Evolutionary conservation across 352 stramenopile genomes (phyloP), one percentile per base, ranked within the genome.

Genomic region (Peronosclerospora sorghi): DNA sequence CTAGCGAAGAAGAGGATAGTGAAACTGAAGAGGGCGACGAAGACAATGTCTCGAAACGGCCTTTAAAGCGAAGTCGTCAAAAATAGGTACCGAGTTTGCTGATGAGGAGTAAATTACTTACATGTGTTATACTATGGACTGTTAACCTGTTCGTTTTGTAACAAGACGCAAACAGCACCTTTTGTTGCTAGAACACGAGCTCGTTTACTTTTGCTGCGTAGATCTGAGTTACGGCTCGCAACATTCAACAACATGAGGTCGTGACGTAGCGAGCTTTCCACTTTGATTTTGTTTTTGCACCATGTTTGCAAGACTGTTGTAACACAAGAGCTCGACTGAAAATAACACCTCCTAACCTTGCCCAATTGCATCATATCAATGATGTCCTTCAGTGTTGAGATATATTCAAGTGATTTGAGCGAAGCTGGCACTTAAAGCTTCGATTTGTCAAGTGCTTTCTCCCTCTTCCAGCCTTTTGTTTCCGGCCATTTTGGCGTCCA

Each of bases 331-430:
- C 21, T 26, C 21, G 21, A 7, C 6, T 42, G 21, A 26, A 26
- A 26, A 26, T 6, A 26, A 6, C 6, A 26, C 51, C 18, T 15
- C 40, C 27, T 15, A 35, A 73, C 69, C 68, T 86, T 83, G 52
- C 50, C 62, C 35, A 80, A 41, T 44, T 80, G 70, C 12, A 85
- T 51, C 14, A 63, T 13, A n/a, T 70, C 57, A 15, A 78, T 64
- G 41, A 62, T 68, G 49, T 82, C 68, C 30, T 77, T 83, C 5
- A 51, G 56, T 37, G 56, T 82, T 5, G 72, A 72, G 5, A 73
- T 85, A 46, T 83, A 68, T 12, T 72, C 72, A 18, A 87, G 74
- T 35, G 74, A 71, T 45, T 84, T 62, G 5, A 86, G 62, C 9
- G 56, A 63, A 1, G 68, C 42, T 9, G 63, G 72, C 20, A 69